Evolutionary conservation across 345 rosid species (phyloP).

Genomic region (Eucalyptus pauciflora): DNA sequence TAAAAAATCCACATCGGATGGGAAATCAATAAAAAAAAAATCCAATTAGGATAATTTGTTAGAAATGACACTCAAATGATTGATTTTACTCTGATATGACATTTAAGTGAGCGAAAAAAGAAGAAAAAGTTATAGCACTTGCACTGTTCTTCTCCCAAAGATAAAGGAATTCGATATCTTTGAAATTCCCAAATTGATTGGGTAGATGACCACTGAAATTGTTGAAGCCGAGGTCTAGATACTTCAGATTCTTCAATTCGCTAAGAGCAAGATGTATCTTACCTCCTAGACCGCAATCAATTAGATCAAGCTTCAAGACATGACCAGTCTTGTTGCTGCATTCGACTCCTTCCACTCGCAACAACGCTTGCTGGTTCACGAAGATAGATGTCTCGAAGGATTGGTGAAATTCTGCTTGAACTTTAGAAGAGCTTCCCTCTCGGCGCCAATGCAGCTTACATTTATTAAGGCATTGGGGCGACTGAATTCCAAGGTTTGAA

Average conservation of each 20-base stretch:
- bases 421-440: background rate
- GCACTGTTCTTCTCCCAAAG: no score
- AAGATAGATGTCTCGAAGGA: background rate
- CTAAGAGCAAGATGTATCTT: background rate
- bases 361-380: fast-evolving
- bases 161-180: background rate
- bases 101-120: no score
- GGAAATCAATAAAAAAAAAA: no score
- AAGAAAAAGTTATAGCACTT: no score
- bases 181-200: background rate
- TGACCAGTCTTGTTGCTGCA: background rate
- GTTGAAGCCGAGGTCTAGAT: background rate
- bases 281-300: background rate
- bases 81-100: fast-evolving
- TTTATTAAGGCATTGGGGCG: background rate
- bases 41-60: no score
- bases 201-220: slow-evolving; percentile 1
- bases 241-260: background rate
- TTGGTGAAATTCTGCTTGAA: background rate
- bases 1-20: no score
- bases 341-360: background rate
- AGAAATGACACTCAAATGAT: no score
- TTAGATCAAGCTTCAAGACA: background rate
- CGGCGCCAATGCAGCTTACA: background rate
- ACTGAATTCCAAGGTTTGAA: background rate